phyloP scores from a whole-genome alignment of 176 grass and related monocot genomes.

The Zea mays region Zm-B73-REFERENCE-NAM-5.0 NC_050098.1:182430501-182431000 shows the following conservation, averaged over 20 bases:
- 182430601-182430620: slow-evolving; percentile 83
- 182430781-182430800: neutral
- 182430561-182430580: slow-evolving; percentile 82
- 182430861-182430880: neutral
- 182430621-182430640: slow-evolving; percentile 76
- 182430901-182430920: neutral
- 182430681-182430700: slow-evolving; percentile 66
- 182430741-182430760: slow-evolving; percentile 10
- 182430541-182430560: slow-evolving; percentile 43
- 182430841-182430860: neutral
- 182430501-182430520: neutral
- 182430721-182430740: neutral
- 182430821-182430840: neutral
- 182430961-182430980: neutral
- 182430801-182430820: neutral
- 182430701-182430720: slow-evolving; percentile 58
- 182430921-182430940: neutral
- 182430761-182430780: neutral
- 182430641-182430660: slow-evolving; percentile 77
- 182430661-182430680: slow-evolving; percentile 85
- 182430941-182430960: neutral
- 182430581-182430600: slow-evolving; percentile 75
- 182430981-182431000: neutral
- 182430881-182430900: neutral
- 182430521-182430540: slow-evolving; percentile 2